Conservation (phyloP, 2,329 filamentous ascomycete species). For the Xylariales sp. region DNA sequence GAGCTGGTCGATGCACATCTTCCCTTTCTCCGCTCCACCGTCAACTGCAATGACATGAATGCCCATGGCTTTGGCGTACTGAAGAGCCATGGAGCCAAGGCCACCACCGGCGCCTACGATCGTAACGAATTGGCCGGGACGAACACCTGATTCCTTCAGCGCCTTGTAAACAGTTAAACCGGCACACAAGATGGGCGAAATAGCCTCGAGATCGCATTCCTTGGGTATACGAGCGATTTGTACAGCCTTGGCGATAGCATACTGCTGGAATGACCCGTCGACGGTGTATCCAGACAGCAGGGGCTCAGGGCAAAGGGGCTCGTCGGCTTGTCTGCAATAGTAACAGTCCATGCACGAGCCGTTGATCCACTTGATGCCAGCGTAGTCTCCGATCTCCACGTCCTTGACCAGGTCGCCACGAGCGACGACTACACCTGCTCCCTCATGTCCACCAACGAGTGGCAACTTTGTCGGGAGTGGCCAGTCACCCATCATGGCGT, state of each 20-base stretch:
- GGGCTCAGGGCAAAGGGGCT: conserved; percentile 74
- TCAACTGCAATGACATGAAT: conserved; percentile 78
- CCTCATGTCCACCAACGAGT: conserved; percentile 75
- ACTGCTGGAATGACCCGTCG: conserved; percentile 91
- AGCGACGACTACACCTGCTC: conserved; percentile 79
- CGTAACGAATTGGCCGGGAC: conserved; percentile 72
- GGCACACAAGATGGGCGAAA: conserved; percentile 78
- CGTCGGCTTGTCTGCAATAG: conserved; percentile 77
- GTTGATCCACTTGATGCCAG: conserved; percentile 91
- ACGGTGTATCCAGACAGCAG: conserved; percentile 86
- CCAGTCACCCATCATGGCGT: conserved; percentile 86
- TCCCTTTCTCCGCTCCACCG: conserved; percentile 73
- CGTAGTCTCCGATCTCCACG: conserved; percentile 76
- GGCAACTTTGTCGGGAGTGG: conserved; percentile 77
- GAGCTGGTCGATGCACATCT: conserved; percentile 62
- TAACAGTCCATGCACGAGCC: conserved; percentile 77
- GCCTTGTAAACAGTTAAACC: conserved; percentile 89
- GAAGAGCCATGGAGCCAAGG: conserved; percentile 68
- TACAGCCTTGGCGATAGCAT: conserved; percentile 79
- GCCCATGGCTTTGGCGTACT: conserved; percentile 91
- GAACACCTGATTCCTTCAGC: conserved; percentile 75
- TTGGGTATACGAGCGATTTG: conserved; percentile 81
- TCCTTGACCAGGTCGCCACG: conserved; percentile 72
- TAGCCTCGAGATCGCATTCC: conserved; percentile 67
- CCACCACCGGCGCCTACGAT: conserved; percentile 85